A percentile compares a stretch with the other conserved stretches of the same genome.
phyloP scores from a whole-genome alignment of 768 basidiomycete genomes.

The Mycena latifolia region DNA sequence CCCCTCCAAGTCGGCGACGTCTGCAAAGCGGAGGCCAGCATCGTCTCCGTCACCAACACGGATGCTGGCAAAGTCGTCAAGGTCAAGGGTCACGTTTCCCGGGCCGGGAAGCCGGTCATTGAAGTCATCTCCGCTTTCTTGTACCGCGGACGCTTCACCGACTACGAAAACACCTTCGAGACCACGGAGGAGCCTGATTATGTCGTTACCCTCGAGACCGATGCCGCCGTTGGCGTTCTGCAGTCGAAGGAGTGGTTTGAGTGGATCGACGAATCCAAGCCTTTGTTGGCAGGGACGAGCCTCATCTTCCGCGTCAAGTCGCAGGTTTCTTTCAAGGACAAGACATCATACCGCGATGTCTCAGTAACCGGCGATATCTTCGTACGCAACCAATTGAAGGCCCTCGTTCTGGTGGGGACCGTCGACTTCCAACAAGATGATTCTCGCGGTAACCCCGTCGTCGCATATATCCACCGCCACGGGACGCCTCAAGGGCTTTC shows the following conservation, averaged over 20 bases:
- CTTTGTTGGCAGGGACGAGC: constrained; percentile 82
- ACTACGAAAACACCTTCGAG: constrained; percentile 97
- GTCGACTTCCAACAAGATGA: constrained; percentile 90
- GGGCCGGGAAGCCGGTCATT: constrained; percentile 84
- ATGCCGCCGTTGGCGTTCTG: constrained; percentile 90
- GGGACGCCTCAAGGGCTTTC: constrained; percentile 84
- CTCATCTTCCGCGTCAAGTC: constrained; percentile 93
- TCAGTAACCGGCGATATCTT: constrained; percentile 89
- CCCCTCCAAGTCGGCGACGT: constrained; percentile 88
- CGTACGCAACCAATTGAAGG: constrained; percentile 89
- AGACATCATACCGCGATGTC: constrained; percentile 84
- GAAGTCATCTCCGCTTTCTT: constrained; percentile 97
- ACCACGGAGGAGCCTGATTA: constrained; percentile 92
- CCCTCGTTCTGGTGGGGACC: constrained; percentile 88
- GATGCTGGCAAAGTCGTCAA: constrained; percentile 95
- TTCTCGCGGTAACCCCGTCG: constrained; percentile 92
- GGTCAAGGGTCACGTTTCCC: constrained; percentile 87
- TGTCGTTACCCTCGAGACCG: constrained; percentile 76
- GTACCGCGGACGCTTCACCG: constrained; percentile 94
- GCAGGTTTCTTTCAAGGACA: constrained; percentile 92
- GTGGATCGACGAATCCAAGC: constrained; percentile 88
- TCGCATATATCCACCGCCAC: constrained; percentile 93
- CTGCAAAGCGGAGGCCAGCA: constrained; percentile 90
- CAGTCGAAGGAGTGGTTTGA: constrained; percentile 98
- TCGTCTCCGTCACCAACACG: constrained; percentile 90